Conservation (phyloP, 2,329 filamentous ascomycete genomes). For the Ascosphaera apis region DNA sequence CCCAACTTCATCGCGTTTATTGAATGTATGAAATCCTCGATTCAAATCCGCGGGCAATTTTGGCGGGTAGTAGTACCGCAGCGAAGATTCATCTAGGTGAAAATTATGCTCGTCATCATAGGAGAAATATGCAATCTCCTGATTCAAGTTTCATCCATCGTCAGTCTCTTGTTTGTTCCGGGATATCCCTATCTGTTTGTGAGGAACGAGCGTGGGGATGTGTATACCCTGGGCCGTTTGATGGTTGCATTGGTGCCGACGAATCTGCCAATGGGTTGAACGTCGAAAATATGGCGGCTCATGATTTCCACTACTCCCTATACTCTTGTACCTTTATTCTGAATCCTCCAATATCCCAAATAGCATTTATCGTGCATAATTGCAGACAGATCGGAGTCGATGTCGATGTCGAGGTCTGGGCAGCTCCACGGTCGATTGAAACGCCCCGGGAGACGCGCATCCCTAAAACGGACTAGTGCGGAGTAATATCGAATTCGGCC, state of each 20-base stretch:
- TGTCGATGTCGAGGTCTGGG: too few relatives aligned
- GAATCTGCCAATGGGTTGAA: slow-evolving; percentile 50
- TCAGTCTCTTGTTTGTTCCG: background rate
- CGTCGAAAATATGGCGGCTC: slow-evolving; percentile 29
- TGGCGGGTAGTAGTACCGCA: slow-evolving; percentile 76
- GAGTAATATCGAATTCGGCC: slow-evolving; percentile 1
- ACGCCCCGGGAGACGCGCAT: slow-evolving; percentile 25
- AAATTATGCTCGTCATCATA: slow-evolving; percentile 69
- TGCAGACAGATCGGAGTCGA: too few relatives aligned
- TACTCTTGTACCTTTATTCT: background rate
- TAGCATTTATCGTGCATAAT: too few relatives aligned
- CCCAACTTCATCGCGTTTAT: slow-evolving; percentile 56
- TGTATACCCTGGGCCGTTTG: slow-evolving; percentile 44
- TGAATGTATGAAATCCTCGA: slow-evolving; percentile 58
- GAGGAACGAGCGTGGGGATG: slow-evolving; percentile 1
- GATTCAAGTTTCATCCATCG: background rate
- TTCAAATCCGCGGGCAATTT: slow-evolving; percentile 49
- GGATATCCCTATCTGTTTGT: slow-evolving; percentile 3
- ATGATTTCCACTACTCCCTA: slow-evolving; percentile 7
- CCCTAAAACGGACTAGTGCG: slow-evolving; percentile 34
- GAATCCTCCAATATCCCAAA: background rate
- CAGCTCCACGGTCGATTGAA: too few relatives aligned
- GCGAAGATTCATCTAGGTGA: slow-evolving; percentile 49
- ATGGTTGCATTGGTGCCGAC: slow-evolving; percentile 44
- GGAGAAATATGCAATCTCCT: slow-evolving; percentile 87